Base-by-base conservation (phyloP, 1,284 basidiomycete genomes). In the Abortiporus biennis region DNA sequence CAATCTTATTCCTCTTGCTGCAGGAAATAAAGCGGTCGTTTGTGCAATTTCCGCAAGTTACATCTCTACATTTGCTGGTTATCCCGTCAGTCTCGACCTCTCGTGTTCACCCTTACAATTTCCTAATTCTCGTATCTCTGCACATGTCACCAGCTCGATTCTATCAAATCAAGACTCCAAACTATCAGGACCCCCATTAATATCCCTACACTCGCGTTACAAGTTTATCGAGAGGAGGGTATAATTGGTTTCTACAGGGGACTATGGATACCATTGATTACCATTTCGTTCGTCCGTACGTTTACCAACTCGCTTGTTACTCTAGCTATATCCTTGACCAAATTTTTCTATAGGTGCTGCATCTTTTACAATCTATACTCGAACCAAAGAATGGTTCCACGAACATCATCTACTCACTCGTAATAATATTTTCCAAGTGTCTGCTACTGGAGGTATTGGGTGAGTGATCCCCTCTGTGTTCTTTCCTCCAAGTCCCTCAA, bases 271-370 rank as follows among this genome's bases (percentile, higher is more conserved):
- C 95, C 95, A 23, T 76, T 98, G 42, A 78, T 95, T 64, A 97
- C 95, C 5, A 98, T 99, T 55, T 94, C 92, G 4, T 93, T 95
- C 58, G 94, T 98, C 57, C 87, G 94, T 75, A 68, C 74, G 71
- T 47, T 45, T 20, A 4, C 33, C n/a, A 20, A 20, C 15, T 27
- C 32, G 32, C 13, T 36, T 16, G 6, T 11, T 9, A 23, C n/a
- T n/a, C n/a, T n/a, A n/a, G 27, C 40, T 36, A 36, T 17, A 44
- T 41, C 44, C 30, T 13, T 44, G 23, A 35, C 15, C 39, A 25
- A 42, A 30, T 47, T 52, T 44, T 36, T 54, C 49, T 38, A 36
- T 53, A 86, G 85, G 88, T 48, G 85, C 88, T 34, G 83, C 85
- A 27, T 94, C 91, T 37, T 96, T 97, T 65, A 93, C 90, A 12